These are phyloP conservation scores for Acacia confusa DNA, from an alignment of 306 rosid species.

Conservation along the genomic window DNA sequence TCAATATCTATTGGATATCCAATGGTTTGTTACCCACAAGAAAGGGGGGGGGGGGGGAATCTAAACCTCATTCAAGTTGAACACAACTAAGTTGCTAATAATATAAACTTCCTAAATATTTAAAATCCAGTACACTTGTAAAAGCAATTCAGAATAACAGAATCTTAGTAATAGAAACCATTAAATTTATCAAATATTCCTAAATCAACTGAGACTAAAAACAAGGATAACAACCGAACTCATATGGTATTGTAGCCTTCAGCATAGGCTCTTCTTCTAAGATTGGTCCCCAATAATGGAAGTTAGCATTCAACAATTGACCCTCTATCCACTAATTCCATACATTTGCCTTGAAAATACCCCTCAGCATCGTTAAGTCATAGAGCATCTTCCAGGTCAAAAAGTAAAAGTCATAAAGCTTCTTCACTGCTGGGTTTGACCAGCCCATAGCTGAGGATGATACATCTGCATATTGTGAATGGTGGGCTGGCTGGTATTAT, in stretches of 20 bases:
- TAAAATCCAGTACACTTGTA: not conserved
- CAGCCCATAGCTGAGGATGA: slow-evolving; percentile 69
- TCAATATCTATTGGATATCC: not conserved
- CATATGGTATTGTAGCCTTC: slow-evolving; percentile 29
- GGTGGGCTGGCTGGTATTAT: slow-evolving; percentile 55
- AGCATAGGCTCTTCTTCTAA: slow-evolving; percentile 42
- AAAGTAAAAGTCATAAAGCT: slow-evolving; percentile 22
- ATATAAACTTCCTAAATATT: not conserved
- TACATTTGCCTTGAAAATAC: slow-evolving; percentile 36
- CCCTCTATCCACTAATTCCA: slow-evolving; percentile 40
- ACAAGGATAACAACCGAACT: not conserved
- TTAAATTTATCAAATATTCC: slow-evolving; percentile 31
- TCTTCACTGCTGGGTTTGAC: slow-evolving; percentile 82
- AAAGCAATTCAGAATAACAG: slow-evolving; percentile 39
- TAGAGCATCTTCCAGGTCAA: not conserved
- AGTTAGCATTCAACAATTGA: slow-evolving; percentile 50
- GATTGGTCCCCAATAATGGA: slow-evolving; percentile 36
- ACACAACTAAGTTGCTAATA: not conserved
- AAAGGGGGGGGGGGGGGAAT: no score
- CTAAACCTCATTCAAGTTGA: not conserved
- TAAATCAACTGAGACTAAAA: slow-evolving; percentile 10
- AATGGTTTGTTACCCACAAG: not conserved
- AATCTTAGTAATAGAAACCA: slow-evolving; percentile 37
- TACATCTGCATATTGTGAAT: slow-evolving; percentile 70
- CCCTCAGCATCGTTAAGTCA: slow-evolving; percentile 38